These are phyloP conservation scores for Monosporascus sp. DNA, from an alignment of 2,329 filamentous ascomycete genomes.

Conservation along the genomic window DNA sequence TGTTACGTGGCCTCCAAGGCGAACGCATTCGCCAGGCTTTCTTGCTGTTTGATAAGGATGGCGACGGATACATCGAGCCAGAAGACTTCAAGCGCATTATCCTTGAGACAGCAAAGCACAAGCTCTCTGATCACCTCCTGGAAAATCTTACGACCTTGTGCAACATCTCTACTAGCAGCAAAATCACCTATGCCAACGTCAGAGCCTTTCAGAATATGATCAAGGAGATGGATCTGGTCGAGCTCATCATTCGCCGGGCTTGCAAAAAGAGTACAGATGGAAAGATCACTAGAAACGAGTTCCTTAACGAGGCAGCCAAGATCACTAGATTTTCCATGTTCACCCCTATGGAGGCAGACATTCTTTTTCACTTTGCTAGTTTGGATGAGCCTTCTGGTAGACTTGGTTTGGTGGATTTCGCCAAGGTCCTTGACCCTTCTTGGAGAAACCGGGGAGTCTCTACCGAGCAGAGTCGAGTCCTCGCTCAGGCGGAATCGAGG, in stretches of 20 bases:
- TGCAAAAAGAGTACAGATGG: slow-evolving; percentile 78
- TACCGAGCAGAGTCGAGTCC: slow-evolving; percentile 24
- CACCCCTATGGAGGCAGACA: slow-evolving; percentile 97
- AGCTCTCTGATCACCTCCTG: slow-evolving; percentile 93
- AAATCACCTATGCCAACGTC: slow-evolving; percentile 96
- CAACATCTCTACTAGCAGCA: slow-evolving; percentile 87
- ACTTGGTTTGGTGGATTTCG: slow-evolving; percentile 77
- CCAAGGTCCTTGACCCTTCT: slow-evolving; percentile 89
- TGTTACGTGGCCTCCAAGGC: slow-evolving; percentile 92
- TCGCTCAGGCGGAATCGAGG: slow-evolving; percentile 46
- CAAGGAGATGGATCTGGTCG: slow-evolving; percentile 94
- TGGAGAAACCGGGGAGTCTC: slow-evolving; percentile 67
- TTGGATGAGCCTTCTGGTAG: slow-evolving; percentile 85
- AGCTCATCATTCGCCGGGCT: slow-evolving; percentile 86
- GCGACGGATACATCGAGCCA: slow-evolving; percentile 91
- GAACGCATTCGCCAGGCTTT: slow-evolving; percentile 96
- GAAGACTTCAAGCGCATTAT: slow-evolving; percentile 98
- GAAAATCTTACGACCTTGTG: slow-evolving; percentile 88
- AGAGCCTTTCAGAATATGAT: slow-evolving; percentile 98
- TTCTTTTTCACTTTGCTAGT: slow-evolving; percentile 96
- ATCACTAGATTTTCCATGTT: slow-evolving; percentile 93
- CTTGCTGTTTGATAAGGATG: slow-evolving; percentile 82
- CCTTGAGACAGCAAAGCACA: slow-evolving; percentile 85
- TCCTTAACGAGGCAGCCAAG: slow-evolving; percentile 86
- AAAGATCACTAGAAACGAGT: slow-evolving; percentile 90